Conservation (phyloP, 1,284 basidiomycete genomes). For the Ceratobasidium sp. region DNA sequence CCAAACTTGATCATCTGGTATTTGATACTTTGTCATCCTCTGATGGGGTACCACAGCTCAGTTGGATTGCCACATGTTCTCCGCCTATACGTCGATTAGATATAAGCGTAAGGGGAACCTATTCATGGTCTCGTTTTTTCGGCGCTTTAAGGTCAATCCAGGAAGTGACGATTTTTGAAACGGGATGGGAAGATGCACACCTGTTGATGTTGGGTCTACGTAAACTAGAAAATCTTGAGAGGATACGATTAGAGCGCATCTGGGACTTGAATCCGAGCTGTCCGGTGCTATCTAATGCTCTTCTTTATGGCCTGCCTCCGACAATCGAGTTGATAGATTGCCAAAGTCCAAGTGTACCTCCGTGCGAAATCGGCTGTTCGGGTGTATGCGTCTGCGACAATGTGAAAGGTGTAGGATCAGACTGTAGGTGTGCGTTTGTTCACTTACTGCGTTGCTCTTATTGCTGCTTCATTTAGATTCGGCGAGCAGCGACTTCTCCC, state of each 20-base stretch:
- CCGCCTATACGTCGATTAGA: not conserved
- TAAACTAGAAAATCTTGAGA: too few species aligned
- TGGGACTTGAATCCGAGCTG: not conserved
- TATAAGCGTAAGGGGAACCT: too few species aligned
- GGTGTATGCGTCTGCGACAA: too few species aligned
- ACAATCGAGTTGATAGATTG: not conserved
- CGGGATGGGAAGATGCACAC: not conserved
- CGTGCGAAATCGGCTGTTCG: too few species aligned
- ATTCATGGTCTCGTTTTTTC: not conserved
- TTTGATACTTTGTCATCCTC: not conserved
- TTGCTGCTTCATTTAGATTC: not conserved
- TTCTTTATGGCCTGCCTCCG: not conserved
- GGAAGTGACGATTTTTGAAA: constrained; percentile 7
- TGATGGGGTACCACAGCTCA: not conserved
- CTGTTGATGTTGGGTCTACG: not conserved
- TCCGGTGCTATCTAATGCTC: not conserved
- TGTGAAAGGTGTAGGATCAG: not conserved
- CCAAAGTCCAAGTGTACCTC: not conserved
- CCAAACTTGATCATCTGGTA: not conserved
- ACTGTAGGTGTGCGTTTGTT: not conserved
- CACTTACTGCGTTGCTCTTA: not conserved
- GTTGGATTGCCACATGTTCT: not conserved
- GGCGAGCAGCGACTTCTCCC: not conserved
- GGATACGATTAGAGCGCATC: not conserved
- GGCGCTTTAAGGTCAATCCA: not conserved